Evolutionary conservation across 1,284 basidiomycete species (phyloP), one percentile per base, ranked within the genome.

Genomic region (Marasmius tenuissimus): DNA sequence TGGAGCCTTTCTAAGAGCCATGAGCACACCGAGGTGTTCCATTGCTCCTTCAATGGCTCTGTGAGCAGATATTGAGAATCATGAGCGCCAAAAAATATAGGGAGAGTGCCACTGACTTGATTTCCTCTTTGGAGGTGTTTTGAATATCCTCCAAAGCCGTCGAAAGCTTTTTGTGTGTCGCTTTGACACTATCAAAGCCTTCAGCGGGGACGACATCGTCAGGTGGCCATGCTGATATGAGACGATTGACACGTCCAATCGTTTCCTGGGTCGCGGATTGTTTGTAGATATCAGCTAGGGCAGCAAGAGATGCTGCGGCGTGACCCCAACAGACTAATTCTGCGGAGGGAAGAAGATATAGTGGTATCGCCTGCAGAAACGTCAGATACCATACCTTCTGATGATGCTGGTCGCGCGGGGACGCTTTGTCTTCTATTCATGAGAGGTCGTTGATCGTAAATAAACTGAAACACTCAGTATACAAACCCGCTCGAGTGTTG

Each of bases 311-410:
- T 59, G 78, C 74, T 45, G 83, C 78, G 40, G 87, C 85, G 71
- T 85, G 87, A 60, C 84, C 79, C 91, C 90, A 91, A 69, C 80
- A 88, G 63, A 88, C 83, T 66, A 87, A 76, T 77, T 91, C 89
- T 91, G 68, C 59, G 59, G 68, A 54, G 63, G 60, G 56, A 49
- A 3, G 48, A 10, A 11, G 35, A 38, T 37, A 48, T 40, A 34
- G 48, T 56, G 20, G 40, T 53, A 16, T 50, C 18, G 48, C 47
- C 20, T 45, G 34, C 42, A 47, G 33, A 38, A 20, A 27, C 42
- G 50, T 35, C 33, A 35, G 18, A 33, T n/a, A 58, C 45, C 76
- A 61, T 70, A 85, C 86, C 86, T 83, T 86, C 85, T 53, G 81
- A 82, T 18, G 84, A 83, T 63, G 83, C 82, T 63, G 84, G 84